A percentile compares a stretch with the other conserved stretches of the same genome.
Evolutionary conservation across 140 eudicot species (phyloP).

Genomic region (Senecio squalidus): DNA sequence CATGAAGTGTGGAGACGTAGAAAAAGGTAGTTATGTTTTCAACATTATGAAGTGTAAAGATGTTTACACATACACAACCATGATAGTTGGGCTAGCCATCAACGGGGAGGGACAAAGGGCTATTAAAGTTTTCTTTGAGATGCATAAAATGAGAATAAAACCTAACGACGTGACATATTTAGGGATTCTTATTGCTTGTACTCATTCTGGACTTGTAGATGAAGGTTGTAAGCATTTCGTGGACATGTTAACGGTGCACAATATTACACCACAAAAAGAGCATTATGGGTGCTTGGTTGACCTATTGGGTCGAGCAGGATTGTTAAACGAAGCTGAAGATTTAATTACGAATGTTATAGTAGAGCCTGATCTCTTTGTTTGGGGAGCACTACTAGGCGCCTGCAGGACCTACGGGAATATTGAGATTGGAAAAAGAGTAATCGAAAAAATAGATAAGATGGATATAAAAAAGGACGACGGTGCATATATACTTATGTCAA

Average conservation of each 20-base stretch:
- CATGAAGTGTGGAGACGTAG: conserved; percentile 43
- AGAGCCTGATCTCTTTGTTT: conserved; percentile 38
- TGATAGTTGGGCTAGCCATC: conserved; percentile 40
- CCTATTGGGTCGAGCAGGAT: conserved; percentile 52
- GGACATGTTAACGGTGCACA: conserved; percentile 13
- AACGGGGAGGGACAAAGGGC: conserved; percentile 34
- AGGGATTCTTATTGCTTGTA: conserved; percentile 40
- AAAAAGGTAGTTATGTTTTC: conserved; percentile 27
- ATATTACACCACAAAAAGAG: conserved; percentile 29
- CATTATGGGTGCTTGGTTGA: conserved; percentile 60
- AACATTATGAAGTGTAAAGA: conserved; percentile 27
- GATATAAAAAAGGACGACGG: conserved; percentile 30
- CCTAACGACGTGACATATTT: conserved; percentile 42
- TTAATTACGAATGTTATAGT: conserved; percentile 20
- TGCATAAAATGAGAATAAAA: conserved; percentile 27
- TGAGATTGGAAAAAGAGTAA: conserved; percentile 32
- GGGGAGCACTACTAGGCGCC: conserved; percentile 44
- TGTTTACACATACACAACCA: conserved; percentile 30
- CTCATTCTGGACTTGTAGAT: conserved; percentile 39
- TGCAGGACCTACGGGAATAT: conserved; percentile 38
- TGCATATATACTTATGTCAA: conserved; percentile 37
- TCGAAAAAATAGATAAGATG: conserved; percentile 27
- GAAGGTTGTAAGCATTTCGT: conserved; percentile 42
- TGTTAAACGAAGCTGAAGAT: conserved; percentile 36
- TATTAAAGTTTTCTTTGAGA: conserved; percentile 27